Conservation (phyloP, 2,329 filamentous ascomycete genomes). For the Stachybotrys elegans region DNA sequence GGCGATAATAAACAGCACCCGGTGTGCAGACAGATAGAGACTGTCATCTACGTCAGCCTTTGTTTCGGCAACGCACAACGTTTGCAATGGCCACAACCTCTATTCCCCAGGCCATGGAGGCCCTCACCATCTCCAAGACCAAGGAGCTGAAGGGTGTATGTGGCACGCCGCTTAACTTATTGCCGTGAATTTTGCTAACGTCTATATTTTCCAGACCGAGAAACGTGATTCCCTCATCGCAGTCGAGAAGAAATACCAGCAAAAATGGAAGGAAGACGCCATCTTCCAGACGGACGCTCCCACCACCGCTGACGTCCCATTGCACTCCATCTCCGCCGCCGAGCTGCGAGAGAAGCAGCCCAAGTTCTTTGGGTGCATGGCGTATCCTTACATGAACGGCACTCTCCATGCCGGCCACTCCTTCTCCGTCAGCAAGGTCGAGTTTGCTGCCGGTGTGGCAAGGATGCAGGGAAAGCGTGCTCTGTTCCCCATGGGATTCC, state of each 20-base stretch:
- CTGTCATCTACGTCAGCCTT: slow-evolving; percentile 10
- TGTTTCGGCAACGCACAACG: slow-evolving; percentile 17
- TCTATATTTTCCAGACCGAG: slow-evolving; percentile 55
- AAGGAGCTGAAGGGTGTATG: slow-evolving; percentile 56
- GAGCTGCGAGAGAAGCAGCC: slow-evolving; percentile 76
- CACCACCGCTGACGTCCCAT: slow-evolving; percentile 69
- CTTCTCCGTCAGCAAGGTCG: slow-evolving; percentile 88
- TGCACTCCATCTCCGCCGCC: slow-evolving; percentile 65
- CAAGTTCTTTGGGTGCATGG: slow-evolving; percentile 74
- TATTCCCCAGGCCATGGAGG: slow-evolving; percentile 44
- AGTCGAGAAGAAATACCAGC: slow-evolving; percentile 89
- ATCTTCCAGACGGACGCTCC: slow-evolving; percentile 88
- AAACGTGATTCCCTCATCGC: slow-evolving; percentile 79
- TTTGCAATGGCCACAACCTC: slow-evolving; percentile 36
- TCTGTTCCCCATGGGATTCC: slow-evolving; percentile 89
- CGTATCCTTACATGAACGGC: slow-evolving; percentile 72
- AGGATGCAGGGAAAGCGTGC: slow-evolving; percentile 86
- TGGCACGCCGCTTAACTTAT: slow-evolving; percentile 7
- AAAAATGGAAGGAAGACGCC: slow-evolving; percentile 44
- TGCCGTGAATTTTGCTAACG: slow-evolving; percentile 3
- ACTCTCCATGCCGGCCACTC: slow-evolving; percentile 86
- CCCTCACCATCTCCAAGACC: slow-evolving; percentile 50
- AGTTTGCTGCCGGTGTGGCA: slow-evolving; percentile 82
- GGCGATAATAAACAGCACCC: no score
- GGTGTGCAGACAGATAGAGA: no score